phyloP scores from a whole-genome alignment of 495 filamentous ascomycete species.

The Neurospora cerealis region DNA sequence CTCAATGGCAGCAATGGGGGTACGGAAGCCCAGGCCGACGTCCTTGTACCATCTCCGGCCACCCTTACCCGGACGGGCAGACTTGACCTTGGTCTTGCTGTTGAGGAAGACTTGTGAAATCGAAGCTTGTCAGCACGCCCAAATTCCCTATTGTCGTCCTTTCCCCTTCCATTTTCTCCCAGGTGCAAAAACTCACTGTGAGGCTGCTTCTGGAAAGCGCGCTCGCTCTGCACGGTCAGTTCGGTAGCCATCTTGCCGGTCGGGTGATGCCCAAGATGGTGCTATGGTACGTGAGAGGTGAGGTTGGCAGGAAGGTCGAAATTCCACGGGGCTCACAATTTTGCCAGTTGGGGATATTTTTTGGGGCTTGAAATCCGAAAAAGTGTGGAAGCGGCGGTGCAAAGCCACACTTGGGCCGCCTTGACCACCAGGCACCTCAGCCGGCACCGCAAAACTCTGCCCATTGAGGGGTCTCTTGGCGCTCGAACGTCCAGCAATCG shows the following conservation, averaged over 20 bases:
- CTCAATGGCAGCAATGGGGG: conserved; percentile 95
- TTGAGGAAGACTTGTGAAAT: conserved; percentile 67
- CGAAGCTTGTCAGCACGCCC: conserved; percentile 9
- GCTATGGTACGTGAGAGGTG: conserved; percentile 9
- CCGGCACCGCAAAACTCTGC: neutral
- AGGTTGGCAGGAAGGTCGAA: conserved; percentile 12
- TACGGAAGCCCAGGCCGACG: conserved; percentile 95
- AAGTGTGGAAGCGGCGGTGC: conserved; percentile 25
- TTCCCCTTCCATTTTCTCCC: neutral
- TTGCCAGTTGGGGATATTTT: conserved; percentile 22
- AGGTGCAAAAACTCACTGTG: conserved; percentile 46
- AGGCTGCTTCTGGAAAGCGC: conserved; percentile 98
- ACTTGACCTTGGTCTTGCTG: conserved; percentile 82
- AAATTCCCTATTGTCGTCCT: conserved; percentile 1
- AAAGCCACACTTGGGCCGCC: conserved; percentile 22
- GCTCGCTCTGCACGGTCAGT: conserved; percentile 95
- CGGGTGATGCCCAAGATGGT: conserved; percentile 21
- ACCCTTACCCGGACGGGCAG: conserved; percentile 67
- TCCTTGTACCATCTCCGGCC: conserved; percentile 98
- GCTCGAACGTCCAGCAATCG: conserved; percentile 2
- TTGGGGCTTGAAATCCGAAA: conserved; percentile 15
- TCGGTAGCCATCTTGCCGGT: conserved; percentile 93
- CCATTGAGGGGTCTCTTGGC: neutral
- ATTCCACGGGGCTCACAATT: conserved; percentile 13
- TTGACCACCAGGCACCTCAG: neutral